Evolutionary conservation across 768 basidiomycete genomes (phyloP).

Genomic region (Podaxis mareebaensis): DNA sequence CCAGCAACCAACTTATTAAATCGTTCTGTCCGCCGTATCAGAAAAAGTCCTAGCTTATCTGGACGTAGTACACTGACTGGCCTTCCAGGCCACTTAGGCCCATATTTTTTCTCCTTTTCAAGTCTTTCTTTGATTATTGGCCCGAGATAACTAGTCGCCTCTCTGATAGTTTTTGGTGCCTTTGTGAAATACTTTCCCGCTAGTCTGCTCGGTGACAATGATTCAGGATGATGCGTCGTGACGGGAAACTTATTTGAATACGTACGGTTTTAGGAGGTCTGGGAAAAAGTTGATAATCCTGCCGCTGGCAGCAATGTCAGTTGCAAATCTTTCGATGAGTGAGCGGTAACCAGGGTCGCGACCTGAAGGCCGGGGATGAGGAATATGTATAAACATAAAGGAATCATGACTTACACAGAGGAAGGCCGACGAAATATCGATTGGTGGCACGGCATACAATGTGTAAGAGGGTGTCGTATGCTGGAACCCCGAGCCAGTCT

Average conservation of each 20-base stretch:
- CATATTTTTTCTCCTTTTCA: constrained; percentile 15
- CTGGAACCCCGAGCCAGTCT: constrained; percentile 5
- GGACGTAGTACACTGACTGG: not conserved
- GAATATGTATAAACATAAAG: not conserved
- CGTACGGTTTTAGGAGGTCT: constrained; percentile 21
- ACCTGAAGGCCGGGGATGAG: constrained; percentile 26
- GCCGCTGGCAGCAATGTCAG: constrained; percentile 20
- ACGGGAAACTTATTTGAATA: not conserved
- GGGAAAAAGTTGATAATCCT: constrained; percentile 24
- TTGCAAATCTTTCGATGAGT: constrained; percentile 27
- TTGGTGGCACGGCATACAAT: constrained; percentile 10
- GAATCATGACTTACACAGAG: constrained; percentile 4
- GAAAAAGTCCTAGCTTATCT: not conserved
- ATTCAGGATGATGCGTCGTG: too few species aligned
- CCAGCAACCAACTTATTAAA: constrained; percentile 20
- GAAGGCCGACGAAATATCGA: constrained; percentile 15
- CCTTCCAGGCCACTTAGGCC: constrained; percentile 18
- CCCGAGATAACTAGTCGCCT: constrained; percentile 14
- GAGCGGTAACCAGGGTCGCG: constrained; percentile 35
- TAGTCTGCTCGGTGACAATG: not conserved
- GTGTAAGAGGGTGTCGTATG: not conserved
- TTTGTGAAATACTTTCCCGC: constrained; percentile 18
- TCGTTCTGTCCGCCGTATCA: constrained; percentile 15
- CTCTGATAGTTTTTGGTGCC: constrained; percentile 14
- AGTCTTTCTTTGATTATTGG: constrained; percentile 19